Evolutionary conservation across 169 alveolate species (phyloP).

Genomic region (Plasmodium reichenowi): DNA sequence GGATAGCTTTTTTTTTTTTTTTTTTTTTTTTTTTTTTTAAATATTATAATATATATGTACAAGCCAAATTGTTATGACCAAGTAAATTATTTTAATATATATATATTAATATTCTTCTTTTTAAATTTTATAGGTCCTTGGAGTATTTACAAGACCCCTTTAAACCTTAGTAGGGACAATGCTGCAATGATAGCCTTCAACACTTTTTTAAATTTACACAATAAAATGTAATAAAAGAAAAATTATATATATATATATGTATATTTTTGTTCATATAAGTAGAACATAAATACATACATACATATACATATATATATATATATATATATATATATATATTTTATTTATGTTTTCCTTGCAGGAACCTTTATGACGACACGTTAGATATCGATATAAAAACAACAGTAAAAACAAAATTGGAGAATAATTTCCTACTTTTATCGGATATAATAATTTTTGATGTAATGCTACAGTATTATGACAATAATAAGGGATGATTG

Average conservation of each 20-base stretch:
- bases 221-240: conserved; percentile 20
- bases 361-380: conserved; percentile 33
- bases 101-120: background rate
- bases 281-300: background rate
- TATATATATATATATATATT: background rate
- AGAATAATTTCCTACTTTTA: conserved; percentile 56
- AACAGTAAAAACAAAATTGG: conserved; percentile 36
- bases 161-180: conserved; percentile 60
- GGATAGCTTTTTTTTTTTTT: background rate
- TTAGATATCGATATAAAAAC: conserved; percentile 50
- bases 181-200: conserved; percentile 65
- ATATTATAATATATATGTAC: background rate
- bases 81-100: background rate
- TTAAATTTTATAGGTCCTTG: conserved; percentile 31
- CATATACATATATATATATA: background rate
- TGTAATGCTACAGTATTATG: conserved; percentile 29
- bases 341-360: conserved; percentile 8
- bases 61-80: background rate
- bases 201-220: conserved; percentile 58
- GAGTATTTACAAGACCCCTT: conserved; percentile 60
- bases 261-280: background rate
- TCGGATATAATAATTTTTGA: conserved; percentile 72
- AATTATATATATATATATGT: background rate
- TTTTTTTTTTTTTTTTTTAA: conserved; percentile 5
- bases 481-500: background rate